Conservation (phyloP, 1,284 basidiomycete species). For the Fomitopsis pinicola region DNA sequence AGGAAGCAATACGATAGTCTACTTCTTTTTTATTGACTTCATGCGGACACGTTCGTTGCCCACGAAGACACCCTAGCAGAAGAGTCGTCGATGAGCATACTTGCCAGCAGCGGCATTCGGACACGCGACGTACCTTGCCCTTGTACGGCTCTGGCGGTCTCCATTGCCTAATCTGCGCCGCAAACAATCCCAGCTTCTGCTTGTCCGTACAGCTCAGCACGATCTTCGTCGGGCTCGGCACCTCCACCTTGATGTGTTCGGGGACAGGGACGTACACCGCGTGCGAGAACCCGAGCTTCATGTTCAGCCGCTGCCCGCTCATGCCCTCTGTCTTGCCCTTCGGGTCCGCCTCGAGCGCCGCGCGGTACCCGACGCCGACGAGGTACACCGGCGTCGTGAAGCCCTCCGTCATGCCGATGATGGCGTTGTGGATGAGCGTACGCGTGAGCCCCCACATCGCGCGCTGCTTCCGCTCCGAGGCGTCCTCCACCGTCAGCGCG, state of each 20-base stretch:
- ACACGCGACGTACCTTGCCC: slow-evolving; percentile 76
- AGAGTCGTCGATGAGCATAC: background rate
- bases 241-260: slow-evolving; percentile 70
- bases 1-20: slow-evolving; percentile 26
- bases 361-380: slow-evolving; percentile 95
- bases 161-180: slow-evolving; percentile 80
- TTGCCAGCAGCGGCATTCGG: background rate
- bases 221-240: slow-evolving; percentile 69
- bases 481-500: slow-evolving; percentile 68
- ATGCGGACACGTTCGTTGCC: slow-evolving; percentile 85
- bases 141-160: slow-evolving; percentile 97
- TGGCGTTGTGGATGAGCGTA: slow-evolving; percentile 85
- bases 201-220: slow-evolving; percentile 69
- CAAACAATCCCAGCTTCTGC: slow-evolving; percentile 81
- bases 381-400: slow-evolving; percentile 82
- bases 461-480: slow-evolving; percentile 71
- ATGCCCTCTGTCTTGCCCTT: slow-evolving; percentile 52
- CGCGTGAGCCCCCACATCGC: slow-evolving; percentile 94
- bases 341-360: slow-evolving; percentile 84
- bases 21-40: slow-evolving; percentile 94
- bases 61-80: slow-evolving; percentile 90
- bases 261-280: slow-evolving; percentile 83
- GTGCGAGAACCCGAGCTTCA: slow-evolving; percentile 93
- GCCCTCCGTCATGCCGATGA: slow-evolving; percentile 86
- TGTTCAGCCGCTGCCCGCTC: slow-evolving; percentile 65